Percentiles rank a stretch among this genome's conserved stretches.
phyloP scores from a whole-genome alignment of 148 eudicot species.

The Bassia scoparia region DNA sequence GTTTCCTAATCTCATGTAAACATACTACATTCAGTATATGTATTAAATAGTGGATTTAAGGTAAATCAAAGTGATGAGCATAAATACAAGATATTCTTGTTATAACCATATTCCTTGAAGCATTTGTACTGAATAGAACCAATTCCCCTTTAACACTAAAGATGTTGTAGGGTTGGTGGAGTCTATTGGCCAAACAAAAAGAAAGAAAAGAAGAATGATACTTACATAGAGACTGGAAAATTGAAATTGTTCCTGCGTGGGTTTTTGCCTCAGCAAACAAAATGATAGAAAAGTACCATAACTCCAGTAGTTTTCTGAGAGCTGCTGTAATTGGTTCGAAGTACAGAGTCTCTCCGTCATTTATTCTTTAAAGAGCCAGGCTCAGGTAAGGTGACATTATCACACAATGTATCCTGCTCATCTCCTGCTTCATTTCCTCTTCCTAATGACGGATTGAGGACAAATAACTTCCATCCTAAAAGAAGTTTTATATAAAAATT shows the following conservation, averaged over 20 bases:
- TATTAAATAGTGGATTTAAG: no score
- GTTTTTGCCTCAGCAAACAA: slow-evolving; percentile 55
- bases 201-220: not conserved
- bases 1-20: not conserved
- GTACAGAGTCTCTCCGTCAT: slow-evolving; percentile 57
- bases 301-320: slow-evolving; percentile 65
- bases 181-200: not conserved
- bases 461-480: slow-evolving; percentile 72
- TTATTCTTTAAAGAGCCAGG: slow-evolving; percentile 62
- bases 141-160: no score
- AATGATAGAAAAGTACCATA: slow-evolving; percentile 88
- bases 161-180: no score
- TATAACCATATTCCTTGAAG: no score
- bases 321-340: slow-evolving; percentile 69
- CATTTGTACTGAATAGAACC: no score
- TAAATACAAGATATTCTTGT: no score
- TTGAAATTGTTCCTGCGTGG: slow-evolving; percentile 18
- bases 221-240: slow-evolving; percentile 20
- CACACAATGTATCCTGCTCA: slow-evolving; percentile 89
- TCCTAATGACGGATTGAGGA: slow-evolving; percentile 67
- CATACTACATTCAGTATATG: no score
- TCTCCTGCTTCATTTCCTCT: slow-evolving; percentile 67
- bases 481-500: no score
- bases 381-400: slow-evolving; percentile 73
- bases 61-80: no score